Evolutionary conservation across 106 monocot species (phyloP).

Genomic region (Narthecium ossifragum): DNA sequence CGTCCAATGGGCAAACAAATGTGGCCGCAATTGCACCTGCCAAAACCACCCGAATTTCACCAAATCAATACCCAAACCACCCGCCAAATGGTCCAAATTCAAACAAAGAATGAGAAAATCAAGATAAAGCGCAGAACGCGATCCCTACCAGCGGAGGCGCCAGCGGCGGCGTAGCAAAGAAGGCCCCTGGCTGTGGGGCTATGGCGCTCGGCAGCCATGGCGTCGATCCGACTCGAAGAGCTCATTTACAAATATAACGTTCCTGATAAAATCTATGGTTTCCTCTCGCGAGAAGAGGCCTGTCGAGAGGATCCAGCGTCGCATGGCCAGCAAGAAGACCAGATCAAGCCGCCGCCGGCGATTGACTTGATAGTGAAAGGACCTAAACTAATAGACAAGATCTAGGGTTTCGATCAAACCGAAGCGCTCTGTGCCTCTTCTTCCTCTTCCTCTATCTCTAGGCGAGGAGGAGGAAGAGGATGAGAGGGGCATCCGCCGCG

Average conservation of each 20-base stretch:
- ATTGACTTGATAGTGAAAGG: too few species aligned
- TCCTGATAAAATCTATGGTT: conserved; percentile 6
- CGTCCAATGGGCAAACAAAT: conserved; percentile 68
- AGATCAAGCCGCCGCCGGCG: too few species aligned
- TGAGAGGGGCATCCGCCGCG: too few species aligned
- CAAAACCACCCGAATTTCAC: conserved; percentile 2
- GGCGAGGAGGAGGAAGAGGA: too few species aligned
- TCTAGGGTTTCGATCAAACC: conserved; percentile 5
- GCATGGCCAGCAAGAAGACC: conserved; percentile 28
- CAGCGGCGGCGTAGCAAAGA: conserved; percentile 54
- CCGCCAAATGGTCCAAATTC: too few species aligned
- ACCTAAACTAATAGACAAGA: too few species aligned
- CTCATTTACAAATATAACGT: not conserved
- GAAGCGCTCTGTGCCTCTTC: not conserved
- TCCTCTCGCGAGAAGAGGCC: conserved; percentile 15
- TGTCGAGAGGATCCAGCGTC: conserved; percentile 8
- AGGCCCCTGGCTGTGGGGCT: conserved; percentile 27
- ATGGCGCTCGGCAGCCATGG: conserved; percentile 4
- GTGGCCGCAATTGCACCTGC: conserved; percentile 58
- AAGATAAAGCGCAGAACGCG: too few species aligned
- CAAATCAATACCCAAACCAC: not conserved
- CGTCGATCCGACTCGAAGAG: conserved; percentile 8
- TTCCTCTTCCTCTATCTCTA: too few species aligned
- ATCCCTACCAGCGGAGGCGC: conserved; percentile 63
- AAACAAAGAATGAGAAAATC: not conserved